Conservation (phyloP, 306 rosid genomes). For the Arachis hypogaea region DNA sequence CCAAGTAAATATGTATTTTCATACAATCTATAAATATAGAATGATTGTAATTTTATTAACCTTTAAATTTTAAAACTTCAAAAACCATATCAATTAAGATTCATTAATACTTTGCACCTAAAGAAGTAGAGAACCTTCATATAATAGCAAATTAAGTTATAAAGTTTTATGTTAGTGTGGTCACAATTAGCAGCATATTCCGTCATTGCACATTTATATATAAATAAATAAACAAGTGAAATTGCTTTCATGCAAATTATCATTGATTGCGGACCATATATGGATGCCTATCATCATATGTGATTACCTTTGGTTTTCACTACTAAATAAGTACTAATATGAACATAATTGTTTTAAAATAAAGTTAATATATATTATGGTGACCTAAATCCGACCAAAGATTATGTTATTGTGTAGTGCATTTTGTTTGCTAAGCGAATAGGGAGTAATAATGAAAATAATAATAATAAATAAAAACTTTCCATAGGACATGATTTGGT, state of each 20-base stretch:
- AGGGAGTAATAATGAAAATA: constrained; percentile 12
- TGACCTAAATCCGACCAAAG: constrained; percentile 31
- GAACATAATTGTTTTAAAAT: not conserved
- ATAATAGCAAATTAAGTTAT: not conserved
- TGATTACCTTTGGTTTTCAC: not conserved
- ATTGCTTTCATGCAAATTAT: not conserved
- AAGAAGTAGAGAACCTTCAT: not conserved
- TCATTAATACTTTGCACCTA: too few species aligned
- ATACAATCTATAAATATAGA: too few species aligned
- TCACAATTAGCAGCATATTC: constrained; percentile 18
- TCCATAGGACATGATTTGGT: constrained; percentile 43
- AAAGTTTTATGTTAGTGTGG: not conserved
- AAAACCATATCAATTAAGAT: too few species aligned
- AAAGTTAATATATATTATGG: constrained; percentile 18
- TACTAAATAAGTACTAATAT: constrained; percentile 6
- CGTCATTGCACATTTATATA: constrained; percentile 15
- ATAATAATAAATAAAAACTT: constrained; percentile 1
- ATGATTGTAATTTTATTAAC: too few species aligned
- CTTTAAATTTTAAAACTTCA: too few species aligned
- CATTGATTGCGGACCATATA: constrained; percentile 13
- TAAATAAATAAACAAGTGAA: not conserved
- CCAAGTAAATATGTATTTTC: too few species aligned
- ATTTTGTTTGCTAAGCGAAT: constrained; percentile 33
- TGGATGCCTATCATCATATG: not conserved
- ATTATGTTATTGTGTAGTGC: constrained; percentile 16